phyloP scores from a whole-genome alignment of 768 basidiomycete genomes.

The Auriscalpium vulgare region DNA sequence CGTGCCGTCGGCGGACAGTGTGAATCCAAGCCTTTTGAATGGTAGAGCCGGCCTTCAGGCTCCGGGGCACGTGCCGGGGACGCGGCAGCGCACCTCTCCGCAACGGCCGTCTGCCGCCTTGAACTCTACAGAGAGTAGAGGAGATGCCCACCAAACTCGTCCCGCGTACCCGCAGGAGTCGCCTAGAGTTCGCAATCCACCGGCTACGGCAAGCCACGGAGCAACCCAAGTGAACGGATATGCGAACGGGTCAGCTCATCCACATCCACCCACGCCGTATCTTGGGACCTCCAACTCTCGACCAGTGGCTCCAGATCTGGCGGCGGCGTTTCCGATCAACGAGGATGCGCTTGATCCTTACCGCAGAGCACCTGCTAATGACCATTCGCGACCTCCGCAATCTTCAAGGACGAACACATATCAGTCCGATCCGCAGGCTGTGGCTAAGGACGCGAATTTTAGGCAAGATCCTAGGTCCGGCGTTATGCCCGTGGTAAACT shows the following conservation, averaged over 20 bases:
- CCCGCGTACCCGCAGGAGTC: neutral
- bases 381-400: neutral
- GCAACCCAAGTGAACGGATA: neutral
- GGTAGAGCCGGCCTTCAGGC: neutral
- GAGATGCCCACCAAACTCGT: neutral
- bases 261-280: neutral
- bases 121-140: neutral
- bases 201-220: neutral
- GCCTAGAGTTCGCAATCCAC: neutral
- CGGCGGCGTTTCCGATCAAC: conserved; percentile 12
- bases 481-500: neutral
- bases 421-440: neutral
- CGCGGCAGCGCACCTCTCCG: neutral
- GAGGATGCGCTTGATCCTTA: conserved; percentile 7
- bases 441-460: neutral
- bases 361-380: neutral
- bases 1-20: neutral
- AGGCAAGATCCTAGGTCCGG: neutral
- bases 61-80: neutral
- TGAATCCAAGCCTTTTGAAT: neutral
- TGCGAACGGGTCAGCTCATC: neutral
- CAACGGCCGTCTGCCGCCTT: neutral
- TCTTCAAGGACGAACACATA: neutral
- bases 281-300: neutral
- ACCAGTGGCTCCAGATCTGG: conserved; percentile 7